Base-by-base conservation (phyloP, 169 alveolate species). In the Plasmodium billcollinsi region DNA sequence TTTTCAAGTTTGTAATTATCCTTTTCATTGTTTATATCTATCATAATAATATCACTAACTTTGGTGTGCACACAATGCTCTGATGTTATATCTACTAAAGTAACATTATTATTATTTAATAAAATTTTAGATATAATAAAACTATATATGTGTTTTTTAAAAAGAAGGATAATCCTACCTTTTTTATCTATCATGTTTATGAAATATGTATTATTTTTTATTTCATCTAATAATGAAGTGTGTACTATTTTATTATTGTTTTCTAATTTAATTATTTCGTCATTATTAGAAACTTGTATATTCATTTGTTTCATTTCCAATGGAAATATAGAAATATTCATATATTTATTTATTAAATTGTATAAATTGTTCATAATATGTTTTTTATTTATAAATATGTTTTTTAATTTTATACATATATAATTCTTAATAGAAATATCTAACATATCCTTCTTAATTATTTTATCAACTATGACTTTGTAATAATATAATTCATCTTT, bases 101-200 rank as follows among this genome's bases (percentile, higher is more conserved):
- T 20, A 5, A 65, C 72, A 26, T 20, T 78, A 45, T 67, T 63
- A 24, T 24, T 39, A 26, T 24, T 78, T 9, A 78, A 59, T 18
- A 78, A n/a, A 8, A 65, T 58, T 52, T 47, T 78, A 9, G 69
- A 67, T 6, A 78, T 6, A 3, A 56, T 29, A 50, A 52, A 26
- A 71, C 89, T 78, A 63, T 78, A 59, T 50, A 29, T 2, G 12
- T 63, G 65, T 7, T 78, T 78, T 50, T 78, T 71, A 6, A 78
- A 6, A 52, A 78, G 71, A 29, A 78, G 7, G 15, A 65, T 33
- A 2, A 78, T 20, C 9, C 39, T 20, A 7, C 54, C 67, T 12
- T 45, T 50, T 52, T 78, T 47, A 18, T 59, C 54, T 33, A 78
- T 39, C 24, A 78, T 33, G 14, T 26, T 8, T 26, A 20, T 50